Percentiles rank a stretch among this genome's conserved stretches.
Evolutionary conservation across 2,329 filamentous ascomycete genomes (phyloP).

Genomic region (Sclerotinia subarctica): DNA sequence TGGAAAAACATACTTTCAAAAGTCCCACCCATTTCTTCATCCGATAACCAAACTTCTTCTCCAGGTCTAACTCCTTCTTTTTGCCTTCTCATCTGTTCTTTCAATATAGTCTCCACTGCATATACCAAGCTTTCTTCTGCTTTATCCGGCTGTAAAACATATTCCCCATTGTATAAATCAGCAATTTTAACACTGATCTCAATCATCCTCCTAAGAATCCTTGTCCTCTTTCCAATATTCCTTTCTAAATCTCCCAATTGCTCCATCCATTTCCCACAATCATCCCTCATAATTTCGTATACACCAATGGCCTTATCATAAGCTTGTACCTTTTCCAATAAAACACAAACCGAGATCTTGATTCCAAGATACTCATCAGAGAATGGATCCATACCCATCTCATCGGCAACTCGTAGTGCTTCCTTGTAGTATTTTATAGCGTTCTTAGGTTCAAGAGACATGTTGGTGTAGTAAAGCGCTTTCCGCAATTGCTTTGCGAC

Average conservation of each 20-base stretch:
- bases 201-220: slow-evolving; percentile 70
- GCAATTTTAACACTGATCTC: slow-evolving; percentile 80
- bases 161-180: slow-evolving; percentile 73
- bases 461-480: slow-evolving; percentile 83
- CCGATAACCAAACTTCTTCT: slow-evolving; percentile 68
- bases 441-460: slow-evolving; percentile 67
- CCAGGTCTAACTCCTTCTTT: slow-evolving; percentile 65
- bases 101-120: slow-evolving; percentile 76
- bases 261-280: slow-evolving; percentile 63
- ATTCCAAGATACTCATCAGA: slow-evolving; percentile 89
- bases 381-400: slow-evolving; percentile 78
- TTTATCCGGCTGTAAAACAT: slow-evolving; percentile 68
- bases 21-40: slow-evolving; percentile 68
- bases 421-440: slow-evolving; percentile 82
- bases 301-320: slow-evolving; percentile 70
- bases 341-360: slow-evolving; percentile 73
- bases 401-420: slow-evolving; percentile 69
- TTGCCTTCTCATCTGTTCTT: slow-evolving; percentile 59
- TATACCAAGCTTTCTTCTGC: slow-evolving; percentile 75
- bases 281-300: slow-evolving; percentile 69
- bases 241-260: slow-evolving; percentile 51
- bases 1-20: slow-evolving; percentile 55
- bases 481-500: slow-evolving; percentile 76
- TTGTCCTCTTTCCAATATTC: slow-evolving; percentile 51
- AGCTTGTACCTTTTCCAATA: slow-evolving; percentile 75